A percentile compares a stretch with the other conserved stretches of the same genome.
phyloP scores from a whole-genome alignment of 2,329 filamentous ascomycete species.

The Acephala macrosclerotiorum region DNA sequence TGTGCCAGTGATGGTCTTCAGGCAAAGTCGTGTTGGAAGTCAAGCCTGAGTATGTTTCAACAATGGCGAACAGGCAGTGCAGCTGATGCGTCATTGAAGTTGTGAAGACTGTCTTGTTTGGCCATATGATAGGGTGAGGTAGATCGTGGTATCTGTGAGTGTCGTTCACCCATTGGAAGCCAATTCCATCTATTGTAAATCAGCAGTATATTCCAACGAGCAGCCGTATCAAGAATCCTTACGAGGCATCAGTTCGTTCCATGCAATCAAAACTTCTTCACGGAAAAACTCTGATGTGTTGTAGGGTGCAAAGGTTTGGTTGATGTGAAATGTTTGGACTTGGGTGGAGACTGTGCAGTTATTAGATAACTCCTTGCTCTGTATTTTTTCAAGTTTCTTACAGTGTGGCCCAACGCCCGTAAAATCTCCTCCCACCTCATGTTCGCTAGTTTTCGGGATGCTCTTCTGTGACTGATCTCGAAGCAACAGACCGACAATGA shows the following conservation, averaged over 20 bases:
- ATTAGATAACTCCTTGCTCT: slow-evolving; percentile 18
- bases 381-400: slow-evolving; percentile 31
- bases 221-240: slow-evolving; percentile 18
- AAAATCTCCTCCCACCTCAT: slow-evolving; percentile 48
- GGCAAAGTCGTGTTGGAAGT: slow-evolving; percentile 24
- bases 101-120: slow-evolving; percentile 32
- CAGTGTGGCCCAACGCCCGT: slow-evolving; percentile 48
- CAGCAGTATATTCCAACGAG: background rate
- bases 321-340: slow-evolving; percentile 49
- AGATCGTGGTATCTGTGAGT: slow-evolving; percentile 48
- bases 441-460: slow-evolving; percentile 32
- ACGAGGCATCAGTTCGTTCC: slow-evolving; percentile 52
- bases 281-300: slow-evolving; percentile 49
- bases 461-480: slow-evolving; percentile 42
- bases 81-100: slow-evolving; percentile 33
- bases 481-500: slow-evolving; percentile 48
- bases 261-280: slow-evolving; percentile 46
- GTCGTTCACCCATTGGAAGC: slow-evolving; percentile 48
- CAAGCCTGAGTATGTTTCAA: slow-evolving; percentile 28
- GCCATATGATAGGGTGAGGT: slow-evolving; percentile 46
- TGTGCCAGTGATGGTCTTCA: slow-evolving; percentile 30
- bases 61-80: slow-evolving; percentile 30
- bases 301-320: slow-evolving; percentile 50
- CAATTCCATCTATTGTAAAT: slow-evolving; percentile 43
- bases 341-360: slow-evolving; percentile 43